Percentiles rank a stretch among this genome's conserved stretches.
Conservation (phyloP, 2,329 filamentous ascomycete genomes). For the Microsporum ferrugineum region DNA sequence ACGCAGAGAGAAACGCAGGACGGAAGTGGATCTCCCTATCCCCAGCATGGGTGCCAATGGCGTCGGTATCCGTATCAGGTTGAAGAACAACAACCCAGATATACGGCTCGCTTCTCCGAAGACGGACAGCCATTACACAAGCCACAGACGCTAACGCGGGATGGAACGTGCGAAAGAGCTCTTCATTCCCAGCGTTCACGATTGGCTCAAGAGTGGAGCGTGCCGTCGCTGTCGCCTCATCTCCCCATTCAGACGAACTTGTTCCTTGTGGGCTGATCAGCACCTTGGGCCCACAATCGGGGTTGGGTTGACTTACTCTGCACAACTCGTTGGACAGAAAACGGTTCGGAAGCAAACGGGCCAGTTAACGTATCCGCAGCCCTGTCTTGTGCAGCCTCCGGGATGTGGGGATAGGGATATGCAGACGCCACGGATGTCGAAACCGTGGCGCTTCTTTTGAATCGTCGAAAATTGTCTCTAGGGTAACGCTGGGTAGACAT, state of each 20-base stretch:
- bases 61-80: neutral
- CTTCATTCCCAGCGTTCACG: slow-evolving; percentile 2
- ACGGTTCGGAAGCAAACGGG: neutral
- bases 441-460: neutral
- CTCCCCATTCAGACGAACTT: neutral
- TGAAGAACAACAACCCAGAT: slow-evolving; percentile 1
- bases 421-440: neutral
- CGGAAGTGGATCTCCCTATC: slow-evolving; percentile 3
- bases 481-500: too few species aligned
- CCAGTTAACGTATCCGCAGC: neutral
- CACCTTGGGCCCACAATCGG: neutral
- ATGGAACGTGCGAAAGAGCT: neutral
- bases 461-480: neutral
- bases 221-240: neutral
- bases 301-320: slow-evolving; percentile 53
- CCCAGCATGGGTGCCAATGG: neutral
- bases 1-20: neutral
- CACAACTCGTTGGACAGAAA: neutral
- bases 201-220: neutral
- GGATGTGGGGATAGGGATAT: neutral
- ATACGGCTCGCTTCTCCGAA: neutral
- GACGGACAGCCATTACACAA: neutral
- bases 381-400: neutral
- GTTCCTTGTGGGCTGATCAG: neutral
- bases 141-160: neutral